Conservation (phyloP, 805 yeast species). For the Yamadazyma akitaensis region DNA sequence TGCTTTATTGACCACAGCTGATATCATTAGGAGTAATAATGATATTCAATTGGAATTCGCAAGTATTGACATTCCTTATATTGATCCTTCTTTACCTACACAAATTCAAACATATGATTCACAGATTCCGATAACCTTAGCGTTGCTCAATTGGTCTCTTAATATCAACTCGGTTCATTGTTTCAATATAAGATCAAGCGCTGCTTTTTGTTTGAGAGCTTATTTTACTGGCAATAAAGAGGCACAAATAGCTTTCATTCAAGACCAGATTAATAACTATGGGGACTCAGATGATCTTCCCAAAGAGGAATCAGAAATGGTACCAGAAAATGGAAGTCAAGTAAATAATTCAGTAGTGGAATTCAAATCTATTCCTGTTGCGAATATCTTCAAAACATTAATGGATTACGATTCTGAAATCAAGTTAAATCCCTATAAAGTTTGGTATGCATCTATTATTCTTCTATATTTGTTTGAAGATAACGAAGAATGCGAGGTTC, state of each 20-base stretch:
- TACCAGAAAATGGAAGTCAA: neutral
- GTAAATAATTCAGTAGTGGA: neutral
- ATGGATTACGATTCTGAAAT: conserved; percentile 65
- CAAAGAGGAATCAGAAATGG: conserved; percentile 1
- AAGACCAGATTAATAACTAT: conserved; percentile 56
- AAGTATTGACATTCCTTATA: conserved; percentile 85
- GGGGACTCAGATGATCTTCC: conserved; percentile 15
- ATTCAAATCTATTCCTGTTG: conserved; percentile 30
- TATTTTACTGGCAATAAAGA: conserved; percentile 63
- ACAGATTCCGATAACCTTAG: conserved; percentile 64
- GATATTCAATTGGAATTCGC: conserved; percentile 69
- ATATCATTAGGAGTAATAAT: conserved; percentile 63
- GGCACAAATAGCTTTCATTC: conserved; percentile 59
- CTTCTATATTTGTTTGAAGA: conserved; percentile 61
- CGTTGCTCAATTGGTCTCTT: conserved; percentile 80
- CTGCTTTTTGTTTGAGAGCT: conserved; percentile 62
- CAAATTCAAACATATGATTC: conserved; percentile 32
- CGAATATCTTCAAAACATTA: conserved; percentile 66
- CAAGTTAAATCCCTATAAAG: conserved; percentile 77
- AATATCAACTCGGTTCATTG: conserved; percentile 76
- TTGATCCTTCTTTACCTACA: conserved; percentile 67
- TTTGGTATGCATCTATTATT: conserved; percentile 78
- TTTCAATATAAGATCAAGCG: conserved; percentile 77
- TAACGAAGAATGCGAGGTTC: conserved; percentile 44
- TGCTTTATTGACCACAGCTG: conserved; percentile 75